Conservation (phyloP, 2,329 filamentous ascomycete species). For the Fusarium sp. region DNA sequence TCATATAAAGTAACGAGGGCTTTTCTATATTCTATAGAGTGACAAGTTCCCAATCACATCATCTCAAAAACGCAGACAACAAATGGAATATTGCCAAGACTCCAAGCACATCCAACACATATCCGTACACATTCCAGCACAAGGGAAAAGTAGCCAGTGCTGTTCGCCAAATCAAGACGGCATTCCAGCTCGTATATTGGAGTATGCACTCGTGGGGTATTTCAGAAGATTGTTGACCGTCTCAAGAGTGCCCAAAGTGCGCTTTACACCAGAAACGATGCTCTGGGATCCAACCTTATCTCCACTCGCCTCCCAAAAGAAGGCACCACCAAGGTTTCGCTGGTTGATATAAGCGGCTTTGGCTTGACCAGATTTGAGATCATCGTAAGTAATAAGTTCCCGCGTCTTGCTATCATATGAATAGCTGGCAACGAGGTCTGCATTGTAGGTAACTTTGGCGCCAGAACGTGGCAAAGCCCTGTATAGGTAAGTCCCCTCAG, state of each 20-base stretch:
- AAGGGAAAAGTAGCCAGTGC: background rate
- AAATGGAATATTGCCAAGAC: conserved; percentile 3
- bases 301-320: conserved; percentile 85
- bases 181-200: conserved; percentile 60
- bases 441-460: conserved; percentile 64
- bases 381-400: conserved; percentile 77
- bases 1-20: conserved; percentile 6
- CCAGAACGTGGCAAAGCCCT: conserved; percentile 72
- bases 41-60: conserved; percentile 13
- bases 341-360: conserved; percentile 72
- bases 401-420: conserved; percentile 68
- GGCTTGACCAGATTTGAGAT: conserved; percentile 60
- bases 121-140: conserved; percentile 6
- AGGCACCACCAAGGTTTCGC: conserved; percentile 73
- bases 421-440: conserved; percentile 70
- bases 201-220: conserved; percentile 65
- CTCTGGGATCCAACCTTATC: conserved; percentile 64
- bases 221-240: conserved; percentile 58
- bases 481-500: conserved; percentile 76
- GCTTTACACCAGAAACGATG: conserved; percentile 63
- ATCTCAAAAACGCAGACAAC: background rate
- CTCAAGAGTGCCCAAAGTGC: conserved; percentile 58
- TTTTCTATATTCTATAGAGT: conserved; percentile 23
- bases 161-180: conserved; percentile 20
- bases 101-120: background rate